Evolutionary conservation across 1,139 yeast genomes (phyloP).

Genomic region (Suhomyces atakaporum): DNA sequence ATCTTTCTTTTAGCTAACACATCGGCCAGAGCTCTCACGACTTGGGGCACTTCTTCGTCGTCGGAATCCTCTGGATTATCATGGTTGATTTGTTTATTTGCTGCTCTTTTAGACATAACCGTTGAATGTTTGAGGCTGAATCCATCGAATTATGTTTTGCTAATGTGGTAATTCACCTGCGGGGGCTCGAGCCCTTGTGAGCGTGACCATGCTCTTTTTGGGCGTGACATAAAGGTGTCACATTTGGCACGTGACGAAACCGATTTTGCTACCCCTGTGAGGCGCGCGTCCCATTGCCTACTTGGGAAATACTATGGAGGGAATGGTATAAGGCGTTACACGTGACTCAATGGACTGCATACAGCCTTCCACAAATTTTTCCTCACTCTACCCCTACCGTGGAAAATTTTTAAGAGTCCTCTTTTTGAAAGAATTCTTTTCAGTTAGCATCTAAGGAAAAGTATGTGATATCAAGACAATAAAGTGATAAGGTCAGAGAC

Average conservation of each 20-base stretch:
- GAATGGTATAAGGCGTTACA: neutral
- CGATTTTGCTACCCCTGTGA: neutral
- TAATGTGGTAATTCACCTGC: conserved; percentile 4
- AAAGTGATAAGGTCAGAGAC: neutral
- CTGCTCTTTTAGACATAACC: conserved; percentile 65
- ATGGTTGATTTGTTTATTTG: conserved; percentile 58
- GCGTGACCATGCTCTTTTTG: neutral
- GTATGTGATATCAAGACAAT: conserved; percentile 15
- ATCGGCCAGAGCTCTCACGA: conserved; percentile 57
- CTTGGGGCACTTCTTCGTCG: conserved; percentile 37
- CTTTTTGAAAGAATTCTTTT: conserved; percentile 14
- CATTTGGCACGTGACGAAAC: conserved; percentile 1
- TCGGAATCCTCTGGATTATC: conserved; percentile 39
- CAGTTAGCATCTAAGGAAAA: conserved; percentile 21
- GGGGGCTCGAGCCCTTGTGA: neutral
- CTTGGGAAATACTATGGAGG: neutral
- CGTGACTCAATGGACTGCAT: conserved; percentile 7
- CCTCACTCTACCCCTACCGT: conserved; percentile 3
- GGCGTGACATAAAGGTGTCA: conserved; percentile 3
- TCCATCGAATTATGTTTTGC: neutral
- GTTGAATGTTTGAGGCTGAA: neutral
- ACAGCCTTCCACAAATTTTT: conserved; percentile 4
- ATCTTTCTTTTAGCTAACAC: conserved; percentile 70
- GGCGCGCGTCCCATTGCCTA: neutral
- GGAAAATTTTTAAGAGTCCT: conserved; percentile 15